A percentile compares a stretch with the other conserved stretches of the same genome.
Conservation (phyloP, 2,329 filamentous ascomycete species). For the Cytospora paraplurivora region DNA sequence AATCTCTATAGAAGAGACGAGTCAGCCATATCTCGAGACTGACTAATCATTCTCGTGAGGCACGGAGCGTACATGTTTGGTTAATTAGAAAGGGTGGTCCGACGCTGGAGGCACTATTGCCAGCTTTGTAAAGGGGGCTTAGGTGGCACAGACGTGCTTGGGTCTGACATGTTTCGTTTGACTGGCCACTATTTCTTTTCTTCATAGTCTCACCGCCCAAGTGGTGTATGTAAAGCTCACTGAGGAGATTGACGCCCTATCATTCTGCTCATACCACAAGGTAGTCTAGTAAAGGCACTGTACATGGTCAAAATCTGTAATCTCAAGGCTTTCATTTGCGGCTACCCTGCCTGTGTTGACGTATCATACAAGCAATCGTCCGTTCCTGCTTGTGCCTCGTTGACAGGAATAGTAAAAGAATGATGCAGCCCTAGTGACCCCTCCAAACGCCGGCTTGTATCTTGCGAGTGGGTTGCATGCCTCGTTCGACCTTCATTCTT, state of each 20-base stretch:
- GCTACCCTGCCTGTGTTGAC: slow-evolving; percentile 13
- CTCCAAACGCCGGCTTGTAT: slow-evolving; percentile 13
- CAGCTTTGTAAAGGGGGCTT: not conserved
- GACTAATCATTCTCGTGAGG: too few species aligned
- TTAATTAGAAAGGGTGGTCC: not conserved
- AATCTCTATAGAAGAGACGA: too few species aligned
- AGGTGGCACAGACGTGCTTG: not conserved
- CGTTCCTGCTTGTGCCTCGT: not conserved
- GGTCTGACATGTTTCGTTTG: not conserved
- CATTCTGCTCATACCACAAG: not conserved
- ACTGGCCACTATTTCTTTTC: not conserved
- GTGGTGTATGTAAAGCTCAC: not conserved
- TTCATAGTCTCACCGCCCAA: not conserved
- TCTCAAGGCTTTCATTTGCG: not conserved
- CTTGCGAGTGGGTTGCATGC: not conserved
- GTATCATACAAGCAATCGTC: slow-evolving; percentile 5
- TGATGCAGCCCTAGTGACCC: slow-evolving; percentile 8
- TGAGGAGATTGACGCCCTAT: not conserved
- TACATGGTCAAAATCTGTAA: not conserved
- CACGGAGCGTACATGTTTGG: too few species aligned
- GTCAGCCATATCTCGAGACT: too few species aligned
- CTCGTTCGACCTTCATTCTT: not conserved
- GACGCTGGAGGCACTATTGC: not conserved
- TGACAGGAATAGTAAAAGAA: slow-evolving; percentile 8
- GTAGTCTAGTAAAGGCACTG: not conserved